These are phyloP conservation scores for Leccinum angustisporum DNA, from an alignment of 1,284 basidiomycete genomes.

Conservation along the genomic window DNA sequence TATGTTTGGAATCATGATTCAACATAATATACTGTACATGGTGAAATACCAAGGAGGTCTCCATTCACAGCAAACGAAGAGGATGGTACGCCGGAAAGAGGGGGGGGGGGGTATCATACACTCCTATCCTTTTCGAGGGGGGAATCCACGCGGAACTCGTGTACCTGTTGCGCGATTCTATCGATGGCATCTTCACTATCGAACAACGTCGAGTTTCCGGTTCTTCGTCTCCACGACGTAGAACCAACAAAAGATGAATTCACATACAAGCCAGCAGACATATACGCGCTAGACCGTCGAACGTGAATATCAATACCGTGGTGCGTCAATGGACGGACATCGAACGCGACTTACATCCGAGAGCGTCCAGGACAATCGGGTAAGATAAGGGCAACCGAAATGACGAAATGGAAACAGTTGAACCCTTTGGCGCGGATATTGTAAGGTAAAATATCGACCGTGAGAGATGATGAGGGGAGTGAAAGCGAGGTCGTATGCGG, in stretches of 20 bases:
- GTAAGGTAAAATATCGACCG: constrained; percentile 73
- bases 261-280: constrained; percentile 64
- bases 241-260: constrained; percentile 62
- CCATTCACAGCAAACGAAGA: background rate
- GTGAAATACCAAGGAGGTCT: background rate
- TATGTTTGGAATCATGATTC: background rate
- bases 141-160: constrained; percentile 31
- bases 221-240: constrained; percentile 73
- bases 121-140: constrained; percentile 34
- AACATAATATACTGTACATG: background rate
- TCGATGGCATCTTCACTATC: constrained; percentile 57
- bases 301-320: background rate
- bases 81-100: background rate
- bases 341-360: constrained; percentile 47
- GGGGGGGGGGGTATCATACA: constrained; percentile 10
- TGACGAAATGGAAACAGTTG: constrained; percentile 67
- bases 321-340: background rate
- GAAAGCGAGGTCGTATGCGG: constrained; percentile 69
- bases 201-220: constrained; percentile 71
- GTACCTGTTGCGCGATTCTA: constrained; percentile 37
- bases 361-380: constrained; percentile 60
- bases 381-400: constrained; percentile 72
- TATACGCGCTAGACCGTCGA: constrained; percentile 51
- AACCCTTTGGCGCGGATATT: constrained; percentile 76
- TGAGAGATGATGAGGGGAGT: constrained; percentile 70